phyloP scores from a whole-genome alignment of 345 rosid species.

The Populus davidiana region DNA sequence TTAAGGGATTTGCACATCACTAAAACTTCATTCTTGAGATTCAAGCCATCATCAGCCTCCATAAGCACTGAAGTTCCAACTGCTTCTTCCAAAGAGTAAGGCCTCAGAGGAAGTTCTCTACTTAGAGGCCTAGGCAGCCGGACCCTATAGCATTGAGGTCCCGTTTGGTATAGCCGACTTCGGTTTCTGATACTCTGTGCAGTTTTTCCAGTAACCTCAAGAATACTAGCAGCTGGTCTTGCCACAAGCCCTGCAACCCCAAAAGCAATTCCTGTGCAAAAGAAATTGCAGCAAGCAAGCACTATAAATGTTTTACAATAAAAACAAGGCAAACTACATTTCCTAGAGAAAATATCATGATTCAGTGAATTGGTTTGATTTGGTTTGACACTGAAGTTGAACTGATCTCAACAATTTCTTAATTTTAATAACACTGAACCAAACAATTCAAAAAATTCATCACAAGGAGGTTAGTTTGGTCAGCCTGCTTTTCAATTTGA shows the following conservation, averaged over 20 bases:
- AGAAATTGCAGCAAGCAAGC: constrained; percentile 3
- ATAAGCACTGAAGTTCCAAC: constrained; percentile 67
- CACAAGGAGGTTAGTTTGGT: not conserved
- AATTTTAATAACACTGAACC: not conserved
- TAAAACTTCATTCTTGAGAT: constrained; percentile 57
- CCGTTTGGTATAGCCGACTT: constrained; percentile 60
- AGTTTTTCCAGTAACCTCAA: constrained; percentile 88
- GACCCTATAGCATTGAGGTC: constrained; percentile 52
- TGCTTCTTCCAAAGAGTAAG: constrained; percentile 95
- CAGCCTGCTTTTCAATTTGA: not conserved
- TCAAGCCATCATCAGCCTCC: constrained; percentile 56
- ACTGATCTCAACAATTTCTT: not conserved
- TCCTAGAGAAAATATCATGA: not conserved
- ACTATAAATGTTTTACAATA: not conserved
- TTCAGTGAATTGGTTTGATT: not conserved
- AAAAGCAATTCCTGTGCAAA: constrained; percentile 61
- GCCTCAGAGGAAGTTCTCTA: constrained; percentile 71
- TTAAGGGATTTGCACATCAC: constrained; percentile 72
- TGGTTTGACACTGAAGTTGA: not conserved
- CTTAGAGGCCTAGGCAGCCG: constrained; percentile 80
- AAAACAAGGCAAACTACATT: not conserved
- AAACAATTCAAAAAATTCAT: not conserved
- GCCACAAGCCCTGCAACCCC: constrained; percentile 97
- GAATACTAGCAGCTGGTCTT: constrained; percentile 93
- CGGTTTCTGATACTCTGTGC: constrained; percentile 90